Conservation (phyloP, 2,329 filamentous ascomycete species). For the Aschersonia sp. region DNA sequence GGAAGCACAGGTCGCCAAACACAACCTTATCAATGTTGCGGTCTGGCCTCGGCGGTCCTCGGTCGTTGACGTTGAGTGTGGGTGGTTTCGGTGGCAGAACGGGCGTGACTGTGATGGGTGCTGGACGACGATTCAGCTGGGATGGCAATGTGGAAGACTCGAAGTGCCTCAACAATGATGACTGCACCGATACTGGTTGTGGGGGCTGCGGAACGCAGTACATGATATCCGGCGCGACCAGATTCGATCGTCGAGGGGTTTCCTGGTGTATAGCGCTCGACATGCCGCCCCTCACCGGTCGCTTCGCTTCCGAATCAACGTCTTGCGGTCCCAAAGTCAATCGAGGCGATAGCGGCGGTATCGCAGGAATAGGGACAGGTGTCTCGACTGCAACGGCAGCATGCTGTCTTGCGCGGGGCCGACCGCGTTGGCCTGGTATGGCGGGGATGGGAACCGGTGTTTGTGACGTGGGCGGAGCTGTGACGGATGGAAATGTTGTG, state of each 20-base stretch:
- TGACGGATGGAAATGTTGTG: conserved; percentile 1
- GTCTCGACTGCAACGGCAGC: conserved; percentile 2
- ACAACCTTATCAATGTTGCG: conserved; percentile 82
- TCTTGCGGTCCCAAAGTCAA: neutral
- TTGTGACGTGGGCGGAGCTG: conserved; percentile 5
- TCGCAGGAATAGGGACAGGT: neutral
- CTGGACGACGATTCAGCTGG: conserved; percentile 13
- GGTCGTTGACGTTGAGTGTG: conserved; percentile 12
- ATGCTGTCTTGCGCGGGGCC: conserved; percentile 3
- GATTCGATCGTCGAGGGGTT: conserved; percentile 16
- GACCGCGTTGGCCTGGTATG: conserved; percentile 8
- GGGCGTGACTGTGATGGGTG: conserved; percentile 15
- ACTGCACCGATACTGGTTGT: conserved; percentile 10
- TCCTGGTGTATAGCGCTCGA: conserved; percentile 7
- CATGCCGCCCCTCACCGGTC: conserved; percentile 2
- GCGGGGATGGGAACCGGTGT: conserved; percentile 7
- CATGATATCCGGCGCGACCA: conserved; percentile 25
- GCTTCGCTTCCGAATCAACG: neutral
- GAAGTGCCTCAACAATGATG: conserved; percentile 19
- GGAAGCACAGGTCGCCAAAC: conserved; percentile 70
- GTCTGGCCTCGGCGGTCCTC: conserved; percentile 30
- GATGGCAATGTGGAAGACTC: conserved; percentile 18
- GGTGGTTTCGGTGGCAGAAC: conserved; percentile 21
- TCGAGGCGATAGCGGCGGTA: conserved; percentile 1
- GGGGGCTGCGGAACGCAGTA: conserved; percentile 23